These are phyloP conservation scores for Backusella sp. DNA, from an alignment of 192 early-diverging fungal genomes.

Conservation along the genomic window DNA sequence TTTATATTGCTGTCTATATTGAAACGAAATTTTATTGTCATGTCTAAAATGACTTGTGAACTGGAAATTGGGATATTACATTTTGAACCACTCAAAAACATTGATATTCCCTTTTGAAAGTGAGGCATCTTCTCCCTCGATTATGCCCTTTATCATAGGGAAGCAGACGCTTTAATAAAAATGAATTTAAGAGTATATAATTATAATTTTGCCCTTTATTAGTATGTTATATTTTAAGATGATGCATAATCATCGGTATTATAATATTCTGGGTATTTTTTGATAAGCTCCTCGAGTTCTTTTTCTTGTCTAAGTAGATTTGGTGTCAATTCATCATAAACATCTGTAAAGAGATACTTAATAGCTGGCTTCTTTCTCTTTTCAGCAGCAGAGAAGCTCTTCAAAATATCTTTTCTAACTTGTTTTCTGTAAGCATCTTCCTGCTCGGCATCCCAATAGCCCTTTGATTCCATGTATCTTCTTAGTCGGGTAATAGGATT, in stretches of 20 bases:
- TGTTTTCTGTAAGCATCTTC: slow-evolving; percentile 67
- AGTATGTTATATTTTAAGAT: slow-evolving; percentile 1
- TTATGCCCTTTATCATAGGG: background rate
- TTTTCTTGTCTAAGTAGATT: slow-evolving; percentile 75
- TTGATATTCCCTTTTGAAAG: no score
- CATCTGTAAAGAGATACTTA: slow-evolving; percentile 87
- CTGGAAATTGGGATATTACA: no score
- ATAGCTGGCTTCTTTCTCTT: slow-evolving; percentile 86
- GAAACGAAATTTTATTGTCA: no score
- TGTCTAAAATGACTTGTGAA: no score
- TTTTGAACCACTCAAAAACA: no score
- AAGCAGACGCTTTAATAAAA: background rate
- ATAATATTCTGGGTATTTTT: slow-evolving; percentile 87
- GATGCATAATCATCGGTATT: slow-evolving; percentile 27
- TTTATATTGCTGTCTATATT: no score
- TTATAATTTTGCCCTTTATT: background rate
- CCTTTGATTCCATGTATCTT: slow-evolving; percentile 82
- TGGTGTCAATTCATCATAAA: slow-evolving; percentile 84
- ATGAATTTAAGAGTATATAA: background rate
- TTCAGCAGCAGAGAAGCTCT: slow-evolving; percentile 82
- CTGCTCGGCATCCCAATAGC: slow-evolving; percentile 78
- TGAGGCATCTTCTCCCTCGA: background rate
- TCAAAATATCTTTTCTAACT: slow-evolving; percentile 71
- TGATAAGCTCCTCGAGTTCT: slow-evolving; percentile 75
- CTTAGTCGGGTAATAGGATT: slow-evolving; percentile 89